These are phyloP conservation scores for Simplicillium sp. DNA, from an alignment of 2,329 filamentous ascomycete species.

Conservation along the genomic window DNA sequence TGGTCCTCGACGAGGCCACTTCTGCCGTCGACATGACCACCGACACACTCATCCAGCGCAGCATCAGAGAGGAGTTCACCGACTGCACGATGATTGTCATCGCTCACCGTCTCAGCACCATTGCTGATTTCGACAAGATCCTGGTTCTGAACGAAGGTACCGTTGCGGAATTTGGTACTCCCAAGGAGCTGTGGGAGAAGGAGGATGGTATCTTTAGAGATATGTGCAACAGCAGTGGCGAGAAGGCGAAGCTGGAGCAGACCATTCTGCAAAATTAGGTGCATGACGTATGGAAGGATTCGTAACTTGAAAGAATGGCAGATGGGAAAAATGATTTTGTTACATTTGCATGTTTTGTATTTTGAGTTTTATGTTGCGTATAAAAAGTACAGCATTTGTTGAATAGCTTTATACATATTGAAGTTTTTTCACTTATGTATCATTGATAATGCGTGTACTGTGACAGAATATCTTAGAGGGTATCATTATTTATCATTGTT, in stretches of 20 bases:
- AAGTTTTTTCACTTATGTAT: background rate
- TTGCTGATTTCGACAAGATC: conserved; percentile 68
- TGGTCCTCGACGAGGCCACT: conserved; percentile 75
- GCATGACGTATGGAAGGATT: background rate
- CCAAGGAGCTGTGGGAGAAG: conserved; percentile 49
- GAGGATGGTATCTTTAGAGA: conserved; percentile 45
- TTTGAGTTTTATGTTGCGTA: background rate
- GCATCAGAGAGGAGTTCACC: conserved; percentile 62
- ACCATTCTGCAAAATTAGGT: conserved; percentile 26
- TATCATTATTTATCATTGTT: background rate
- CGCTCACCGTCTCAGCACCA: conserved; percentile 66
- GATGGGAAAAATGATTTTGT: background rate
- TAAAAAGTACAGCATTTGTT: background rate
- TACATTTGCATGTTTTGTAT: conserved; percentile 1
- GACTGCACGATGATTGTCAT: conserved; percentile 64
- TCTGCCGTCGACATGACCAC: conserved; percentile 71
- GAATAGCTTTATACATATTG: background rate
- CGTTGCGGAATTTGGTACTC: conserved; percentile 59
- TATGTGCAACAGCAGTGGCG: conserved; percentile 55
- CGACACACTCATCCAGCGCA: conserved; percentile 63
- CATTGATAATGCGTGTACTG: background rate
- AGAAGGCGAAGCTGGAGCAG: conserved; percentile 40
- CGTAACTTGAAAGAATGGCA: background rate
- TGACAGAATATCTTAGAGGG: no score
- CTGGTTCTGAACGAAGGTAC: conserved; percentile 60